Evolutionary conservation across 352 stramenopile species (phyloP).

Genomic region (Phytophthora pistaciae): DNA sequence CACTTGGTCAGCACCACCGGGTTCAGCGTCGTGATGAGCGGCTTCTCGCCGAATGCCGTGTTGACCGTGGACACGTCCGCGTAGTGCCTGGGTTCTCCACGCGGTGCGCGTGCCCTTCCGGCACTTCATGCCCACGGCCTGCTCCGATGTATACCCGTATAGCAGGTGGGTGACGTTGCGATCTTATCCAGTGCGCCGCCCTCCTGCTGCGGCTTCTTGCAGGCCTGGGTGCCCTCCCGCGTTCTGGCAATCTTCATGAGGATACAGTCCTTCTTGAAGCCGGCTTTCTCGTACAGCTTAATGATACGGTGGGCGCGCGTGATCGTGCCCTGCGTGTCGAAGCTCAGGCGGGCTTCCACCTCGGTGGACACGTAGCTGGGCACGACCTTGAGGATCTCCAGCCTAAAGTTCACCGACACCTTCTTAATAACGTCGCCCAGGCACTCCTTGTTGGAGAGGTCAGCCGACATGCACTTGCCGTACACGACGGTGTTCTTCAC

Average conservation of each 20-base stretch:
- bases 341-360: slow-evolving; percentile 98
- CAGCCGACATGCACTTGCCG: slow-evolving; percentile 78
- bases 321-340: slow-evolving; percentile 95
- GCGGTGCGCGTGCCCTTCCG: slow-evolving; percentile 59
- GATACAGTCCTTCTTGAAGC: slow-evolving; percentile 96
- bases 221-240: slow-evolving; percentile 98
- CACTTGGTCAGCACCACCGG: slow-evolving; percentile 62
- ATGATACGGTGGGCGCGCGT: slow-evolving; percentile 96
- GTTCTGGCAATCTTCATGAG: slow-evolving; percentile 99
- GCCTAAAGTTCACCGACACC: slow-evolving; percentile 98
- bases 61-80: slow-evolving; percentile 35
- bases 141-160: slow-evolving; percentile 62
- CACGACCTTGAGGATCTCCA: slow-evolving; percentile 97
- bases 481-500: slow-evolving; percentile 97
- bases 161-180: slow-evolving; percentile 75
- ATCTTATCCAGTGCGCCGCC: slow-evolving; percentile 66
- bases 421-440: slow-evolving; percentile 97
- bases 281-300: slow-evolving; percentile 96
- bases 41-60: slow-evolving; percentile 64
- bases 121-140: slow-evolving; percentile 44
- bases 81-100: slow-evolving; percentile 62
- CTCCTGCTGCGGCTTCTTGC: slow-evolving; percentile 96
- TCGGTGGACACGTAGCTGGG: slow-evolving; percentile 98
- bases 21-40: slow-evolving; percentile 74
- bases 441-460: slow-evolving; percentile 83